phyloP scores from a whole-genome alignment of 148 eudicot genomes.

The Arctostaphylos glauca region DNA sequence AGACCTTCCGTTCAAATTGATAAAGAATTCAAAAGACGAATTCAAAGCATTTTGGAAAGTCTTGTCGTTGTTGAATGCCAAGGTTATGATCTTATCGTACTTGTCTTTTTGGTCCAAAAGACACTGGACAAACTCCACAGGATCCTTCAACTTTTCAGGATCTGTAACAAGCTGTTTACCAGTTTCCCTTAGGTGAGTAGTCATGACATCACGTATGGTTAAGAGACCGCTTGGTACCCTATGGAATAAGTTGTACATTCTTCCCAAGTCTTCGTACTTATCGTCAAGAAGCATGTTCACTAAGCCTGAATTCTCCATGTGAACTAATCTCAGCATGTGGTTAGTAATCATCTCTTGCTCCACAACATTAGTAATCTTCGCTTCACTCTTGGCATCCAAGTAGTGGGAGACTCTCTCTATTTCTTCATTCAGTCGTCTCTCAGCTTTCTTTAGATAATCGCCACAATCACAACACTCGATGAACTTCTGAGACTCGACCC shows the following conservation, averaged over 20 bases:
- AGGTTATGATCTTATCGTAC: constrained; percentile 64
- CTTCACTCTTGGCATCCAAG: constrained; percentile 57
- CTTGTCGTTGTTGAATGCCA: constrained; percentile 61
- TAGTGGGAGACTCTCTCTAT: constrained; percentile 82
- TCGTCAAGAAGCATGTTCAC: constrained; percentile 74
- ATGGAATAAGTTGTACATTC: constrained; percentile 72
- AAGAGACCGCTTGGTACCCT: constrained; percentile 63
- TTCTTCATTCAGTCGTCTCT: constrained; percentile 74
- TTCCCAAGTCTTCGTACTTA: constrained; percentile 61
- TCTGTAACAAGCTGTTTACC: constrained; percentile 85
- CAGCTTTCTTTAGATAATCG: constrained; percentile 72
- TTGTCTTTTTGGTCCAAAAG: constrained; percentile 72
- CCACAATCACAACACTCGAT: constrained; percentile 86
- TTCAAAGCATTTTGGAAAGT: constrained; percentile 7
- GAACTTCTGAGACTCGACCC: constrained; percentile 68
- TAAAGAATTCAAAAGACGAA: constrained; percentile 37
- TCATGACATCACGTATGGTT: constrained; percentile 78
- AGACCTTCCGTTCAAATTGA: constrained; percentile 68
- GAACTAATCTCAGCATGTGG: constrained; percentile 74
- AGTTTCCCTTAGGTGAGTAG: constrained; percentile 63
- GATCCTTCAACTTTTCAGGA: constrained; percentile 76
- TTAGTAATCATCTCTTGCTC: constrained; percentile 81
- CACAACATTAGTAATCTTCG: constrained; percentile 27
- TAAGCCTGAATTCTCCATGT: constrained; percentile 86
- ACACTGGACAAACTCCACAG: constrained; percentile 27